Evolutionary conservation across 2,329 filamentous ascomycete species (phyloP).

Genomic region (Helicocarpus griseus): DNA sequence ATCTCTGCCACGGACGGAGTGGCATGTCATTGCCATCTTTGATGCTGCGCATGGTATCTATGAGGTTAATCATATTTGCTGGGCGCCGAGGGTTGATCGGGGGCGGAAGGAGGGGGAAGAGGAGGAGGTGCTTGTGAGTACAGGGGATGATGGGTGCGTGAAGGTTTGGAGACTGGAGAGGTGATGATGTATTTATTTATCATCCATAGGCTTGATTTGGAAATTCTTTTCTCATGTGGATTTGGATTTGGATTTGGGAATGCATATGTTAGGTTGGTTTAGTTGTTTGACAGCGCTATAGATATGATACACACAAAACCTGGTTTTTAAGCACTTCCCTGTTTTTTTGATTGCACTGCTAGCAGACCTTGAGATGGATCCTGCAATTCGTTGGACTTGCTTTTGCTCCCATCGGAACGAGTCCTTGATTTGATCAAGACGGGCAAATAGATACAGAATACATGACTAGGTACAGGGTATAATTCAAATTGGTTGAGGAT

Average conservation of each 20-base stretch:
- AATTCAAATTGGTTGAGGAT: too few relatives aligned
- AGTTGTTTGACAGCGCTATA: too few relatives aligned
- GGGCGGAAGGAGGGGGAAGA: slow-evolving; percentile 31
- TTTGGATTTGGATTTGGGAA: not conserved
- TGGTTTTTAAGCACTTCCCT: too few relatives aligned
- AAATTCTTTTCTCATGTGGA: too few relatives aligned
- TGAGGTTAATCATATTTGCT: slow-evolving; percentile 85
- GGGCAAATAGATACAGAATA: too few relatives aligned
- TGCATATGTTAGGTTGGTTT: not conserved
- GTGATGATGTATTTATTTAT: not conserved
- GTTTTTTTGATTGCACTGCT: too few relatives aligned
- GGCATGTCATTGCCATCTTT: slow-evolving; percentile 61
- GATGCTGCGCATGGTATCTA: slow-evolving; percentile 79
- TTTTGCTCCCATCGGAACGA: too few relatives aligned
- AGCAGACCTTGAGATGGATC: too few relatives aligned
- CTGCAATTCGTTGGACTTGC: too few relatives aligned
- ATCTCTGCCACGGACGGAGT: slow-evolving; percentile 40
- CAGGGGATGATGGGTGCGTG: slow-evolving; percentile 83
- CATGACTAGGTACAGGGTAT: too few relatives aligned
- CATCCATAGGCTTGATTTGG: not conserved
- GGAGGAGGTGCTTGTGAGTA: slow-evolving; percentile 82
- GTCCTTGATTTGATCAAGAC: too few relatives aligned
- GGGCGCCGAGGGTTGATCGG: slow-evolving; percentile 69
- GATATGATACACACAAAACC: too few relatives aligned
- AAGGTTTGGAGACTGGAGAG: slow-evolving; percentile 61